Conservation (phyloP, 441 rosid species). For the Pelargonium cotyledonis region DNA sequence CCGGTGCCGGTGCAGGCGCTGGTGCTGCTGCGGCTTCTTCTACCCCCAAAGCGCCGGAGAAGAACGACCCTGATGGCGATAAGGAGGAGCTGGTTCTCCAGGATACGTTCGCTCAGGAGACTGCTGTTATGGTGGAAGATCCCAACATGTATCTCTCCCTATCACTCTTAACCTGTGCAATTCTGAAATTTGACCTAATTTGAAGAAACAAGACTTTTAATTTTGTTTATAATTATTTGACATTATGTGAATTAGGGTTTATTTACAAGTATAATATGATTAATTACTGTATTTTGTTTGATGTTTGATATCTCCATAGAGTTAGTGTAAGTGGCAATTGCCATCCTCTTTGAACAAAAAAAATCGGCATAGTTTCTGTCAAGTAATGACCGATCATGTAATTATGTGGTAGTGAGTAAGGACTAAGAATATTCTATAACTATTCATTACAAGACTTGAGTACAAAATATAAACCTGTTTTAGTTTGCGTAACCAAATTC, state of each 20-base stretch:
- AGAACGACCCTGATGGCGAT: conserved; percentile 71
- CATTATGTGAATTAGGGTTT: not conserved
- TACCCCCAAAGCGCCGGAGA: conserved; percentile 39
- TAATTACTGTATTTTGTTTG: not conserved
- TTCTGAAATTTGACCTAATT: not conserved
- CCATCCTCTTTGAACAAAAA: too few relatives aligned
- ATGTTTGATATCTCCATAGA: not conserved
- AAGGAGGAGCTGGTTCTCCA: conserved; percentile 92
- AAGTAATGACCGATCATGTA: too few relatives aligned
- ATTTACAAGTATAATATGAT: too few relatives aligned
- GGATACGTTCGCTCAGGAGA: conserved; percentile 94
- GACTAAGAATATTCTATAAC: too few relatives aligned
- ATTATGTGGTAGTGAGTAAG: too few relatives aligned
- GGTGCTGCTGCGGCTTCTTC: conserved; percentile 14
- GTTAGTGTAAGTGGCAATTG: too few relatives aligned
- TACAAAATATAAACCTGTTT: too few relatives aligned
- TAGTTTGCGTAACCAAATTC: too few relatives aligned
- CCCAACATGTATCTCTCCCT: conserved; percentile 60
- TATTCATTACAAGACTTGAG: too few relatives aligned
- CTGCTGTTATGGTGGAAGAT: conserved; percentile 90
- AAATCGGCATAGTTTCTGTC: too few relatives aligned
- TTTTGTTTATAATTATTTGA: not conserved
- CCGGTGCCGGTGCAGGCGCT: not conserved
- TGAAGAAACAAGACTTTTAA: not conserved
- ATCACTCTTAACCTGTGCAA: not conserved